Evolutionary conservation across 805 yeast species (phyloP).

Genomic region (Yamadazyma olivae): DNA sequence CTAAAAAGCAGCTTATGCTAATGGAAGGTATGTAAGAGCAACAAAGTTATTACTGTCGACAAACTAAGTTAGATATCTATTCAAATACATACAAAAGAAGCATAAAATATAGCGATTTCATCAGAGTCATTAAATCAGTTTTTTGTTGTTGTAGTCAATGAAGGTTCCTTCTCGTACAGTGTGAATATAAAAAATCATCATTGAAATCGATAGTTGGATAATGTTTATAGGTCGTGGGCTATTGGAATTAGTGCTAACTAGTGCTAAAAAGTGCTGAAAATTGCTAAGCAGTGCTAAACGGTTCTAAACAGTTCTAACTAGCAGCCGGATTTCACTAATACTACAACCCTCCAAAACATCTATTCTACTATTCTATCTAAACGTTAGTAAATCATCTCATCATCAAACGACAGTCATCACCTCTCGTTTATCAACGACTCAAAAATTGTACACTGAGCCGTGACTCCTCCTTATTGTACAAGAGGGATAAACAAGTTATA

Average conservation of each 20-base stretch:
- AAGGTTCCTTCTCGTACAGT: slow-evolving; percentile 42
- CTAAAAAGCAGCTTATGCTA: too few relatives aligned
- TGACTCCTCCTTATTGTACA: slow-evolving; percentile 44
- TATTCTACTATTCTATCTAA: too few relatives aligned
- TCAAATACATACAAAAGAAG: slow-evolving; percentile 4
- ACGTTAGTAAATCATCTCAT: too few relatives aligned
- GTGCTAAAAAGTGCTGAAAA: too few relatives aligned
- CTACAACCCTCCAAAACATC: too few relatives aligned
- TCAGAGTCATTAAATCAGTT: slow-evolving; percentile 51
- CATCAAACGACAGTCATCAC: slow-evolving; percentile 49
- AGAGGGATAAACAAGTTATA: slow-evolving; percentile 37
- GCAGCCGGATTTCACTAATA: too few relatives aligned
- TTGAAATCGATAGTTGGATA: slow-evolving; percentile 11
- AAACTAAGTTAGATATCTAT: background rate
- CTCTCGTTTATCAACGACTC: slow-evolving; percentile 38
- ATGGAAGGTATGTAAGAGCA: too few relatives aligned
- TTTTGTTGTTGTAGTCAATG: slow-evolving; percentile 36
- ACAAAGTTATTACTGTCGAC: too few relatives aligned
- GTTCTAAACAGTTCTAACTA: too few relatives aligned
- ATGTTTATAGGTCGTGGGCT: slow-evolving; percentile 13
- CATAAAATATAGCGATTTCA: slow-evolving; percentile 6
- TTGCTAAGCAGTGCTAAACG: too few relatives aligned
- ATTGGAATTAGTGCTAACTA: background rate
- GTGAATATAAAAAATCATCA: slow-evolving; percentile 47
- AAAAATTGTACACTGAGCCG: slow-evolving; percentile 45